Percentiles rank a stretch among this genome's conserved stretches.
Evolutionary conservation across 768 basidiomycete species (phyloP).

Genomic region (Hypholoma sublateritium): DNA sequence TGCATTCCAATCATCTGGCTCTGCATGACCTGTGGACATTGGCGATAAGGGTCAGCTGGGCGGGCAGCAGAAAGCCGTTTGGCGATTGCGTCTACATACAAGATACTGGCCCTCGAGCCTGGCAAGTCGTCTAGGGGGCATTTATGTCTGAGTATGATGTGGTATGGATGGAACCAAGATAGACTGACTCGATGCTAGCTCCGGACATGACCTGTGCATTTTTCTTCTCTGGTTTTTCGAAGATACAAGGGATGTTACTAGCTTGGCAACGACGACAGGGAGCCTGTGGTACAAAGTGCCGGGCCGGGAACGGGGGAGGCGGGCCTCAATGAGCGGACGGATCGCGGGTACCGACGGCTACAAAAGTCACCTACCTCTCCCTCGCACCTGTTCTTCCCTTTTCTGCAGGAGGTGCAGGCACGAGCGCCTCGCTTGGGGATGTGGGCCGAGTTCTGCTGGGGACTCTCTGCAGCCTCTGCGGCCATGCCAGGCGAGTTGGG

Average conservation of each 20-base stretch:
- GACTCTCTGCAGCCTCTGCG: slow-evolving; percentile 29
- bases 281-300: slow-evolving; percentile 60
- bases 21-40: slow-evolving; percentile 68
- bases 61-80: background rate
- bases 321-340: slow-evolving; percentile 62
- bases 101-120: slow-evolving; percentile 86
- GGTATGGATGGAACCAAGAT: slow-evolving; percentile 8
- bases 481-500: slow-evolving; percentile 35
- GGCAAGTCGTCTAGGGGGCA: slow-evolving; percentile 63
- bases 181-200: slow-evolving; percentile 71
- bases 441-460: slow-evolving; percentile 43
- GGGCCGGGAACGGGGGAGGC: slow-evolving; percentile 72
- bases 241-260: slow-evolving; percentile 77
- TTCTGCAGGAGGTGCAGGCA: slow-evolving; percentile 86
- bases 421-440: slow-evolving; percentile 89
- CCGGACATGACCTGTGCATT: slow-evolving; percentile 55
- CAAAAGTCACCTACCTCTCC: slow-evolving; percentile 65
- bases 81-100: slow-evolving; percentile 37
- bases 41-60: background rate
- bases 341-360: slow-evolving; percentile 35
- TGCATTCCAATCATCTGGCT: slow-evolving; percentile 96
- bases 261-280: slow-evolving; percentile 89
- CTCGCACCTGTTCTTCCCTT: slow-evolving; percentile 92
- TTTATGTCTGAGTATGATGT: slow-evolving; percentile 16
- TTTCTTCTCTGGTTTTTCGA: slow-evolving; percentile 93